Conservation (phyloP, 257 asterid species). For the Nicotiana otophora region DNA sequence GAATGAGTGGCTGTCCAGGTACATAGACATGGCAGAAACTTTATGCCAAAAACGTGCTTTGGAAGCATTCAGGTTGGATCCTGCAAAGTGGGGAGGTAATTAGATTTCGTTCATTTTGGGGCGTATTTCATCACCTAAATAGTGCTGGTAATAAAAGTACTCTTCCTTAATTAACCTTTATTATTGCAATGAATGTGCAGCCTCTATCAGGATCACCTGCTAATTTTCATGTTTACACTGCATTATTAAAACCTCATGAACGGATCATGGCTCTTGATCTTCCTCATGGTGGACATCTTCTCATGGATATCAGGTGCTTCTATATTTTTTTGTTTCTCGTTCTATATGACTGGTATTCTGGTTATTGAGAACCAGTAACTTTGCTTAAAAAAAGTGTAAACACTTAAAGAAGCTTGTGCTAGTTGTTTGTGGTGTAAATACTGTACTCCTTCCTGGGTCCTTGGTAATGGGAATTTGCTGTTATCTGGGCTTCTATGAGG, state of each 20-base stretch:
- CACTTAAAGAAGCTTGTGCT: background rate
- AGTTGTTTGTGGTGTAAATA: background rate
- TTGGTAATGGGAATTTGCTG: background rate
- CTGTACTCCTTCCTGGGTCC: background rate
- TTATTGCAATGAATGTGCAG: constrained; percentile 73
- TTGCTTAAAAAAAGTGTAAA: background rate
- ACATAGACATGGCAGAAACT: constrained; percentile 94
- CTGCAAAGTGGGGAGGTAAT: constrained; percentile 96
- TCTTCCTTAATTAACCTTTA: background rate
- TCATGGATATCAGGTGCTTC: constrained; percentile 78
- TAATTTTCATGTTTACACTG: constrained; percentile 83
- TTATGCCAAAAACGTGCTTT: constrained; percentile 95
- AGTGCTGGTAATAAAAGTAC: background rate
- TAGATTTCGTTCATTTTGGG: background rate
- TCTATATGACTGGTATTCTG: background rate
- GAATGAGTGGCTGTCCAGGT: constrained; percentile 36
- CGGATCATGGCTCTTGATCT: constrained; percentile 94
- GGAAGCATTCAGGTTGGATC: constrained; percentile 79
- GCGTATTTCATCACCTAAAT: background rate
- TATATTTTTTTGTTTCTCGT: background rate
- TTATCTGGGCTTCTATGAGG: background rate
- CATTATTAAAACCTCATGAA: constrained; percentile 81
- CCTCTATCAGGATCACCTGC: constrained; percentile 87
- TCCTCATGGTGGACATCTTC: constrained; percentile 98
- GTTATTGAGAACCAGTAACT: background rate